These are phyloP conservation scores for Aspergillus homomorphus DNA, from an alignment of 495 filamentous ascomycete species.

Conservation along the genomic window DNA sequence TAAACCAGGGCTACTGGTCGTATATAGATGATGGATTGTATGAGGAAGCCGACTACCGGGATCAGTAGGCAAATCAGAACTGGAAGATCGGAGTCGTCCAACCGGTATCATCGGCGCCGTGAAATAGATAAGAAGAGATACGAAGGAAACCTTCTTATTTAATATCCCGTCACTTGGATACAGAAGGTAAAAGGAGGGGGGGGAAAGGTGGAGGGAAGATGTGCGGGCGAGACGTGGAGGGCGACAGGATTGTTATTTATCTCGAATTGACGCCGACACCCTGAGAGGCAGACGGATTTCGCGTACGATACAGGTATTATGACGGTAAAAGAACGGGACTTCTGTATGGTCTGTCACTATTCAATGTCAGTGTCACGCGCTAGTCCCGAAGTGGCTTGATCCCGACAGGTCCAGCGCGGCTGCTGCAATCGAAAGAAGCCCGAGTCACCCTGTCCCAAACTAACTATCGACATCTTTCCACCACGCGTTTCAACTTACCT, in stretches of 20 bases:
- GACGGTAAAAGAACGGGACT: neutral
- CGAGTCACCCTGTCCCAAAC: slow-evolving; percentile 3
- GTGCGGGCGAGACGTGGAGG: neutral
- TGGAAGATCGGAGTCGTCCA: neutral
- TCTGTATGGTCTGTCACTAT: neutral
- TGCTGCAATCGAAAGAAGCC: slow-evolving; percentile 4
- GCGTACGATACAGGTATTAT: neutral
- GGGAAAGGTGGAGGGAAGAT: neutral
- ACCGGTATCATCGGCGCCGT: neutral
- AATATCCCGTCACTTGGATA: neutral
- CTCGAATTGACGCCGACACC: slow-evolving; percentile 3
- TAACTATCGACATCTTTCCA: neutral
- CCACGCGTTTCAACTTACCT: neutral
- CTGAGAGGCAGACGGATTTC: neutral
- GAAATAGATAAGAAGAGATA: neutral
- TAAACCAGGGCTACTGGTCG: neutral
- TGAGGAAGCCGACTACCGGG: neutral
- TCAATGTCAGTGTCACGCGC: slow-evolving; percentile 12
- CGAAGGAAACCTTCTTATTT: neutral
- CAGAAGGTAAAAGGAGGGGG: neutral
- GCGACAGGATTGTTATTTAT: slow-evolving; percentile 2
- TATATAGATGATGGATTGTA: neutral
- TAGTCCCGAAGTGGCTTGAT: slow-evolving; percentile 11
- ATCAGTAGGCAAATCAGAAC: neutral
- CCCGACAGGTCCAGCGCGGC: slow-evolving; percentile 16